These are phyloP conservation scores for Aquanectria penicillioides DNA, from an alignment of 2,329 filamentous ascomycete species.

Conservation along the genomic window DNA sequence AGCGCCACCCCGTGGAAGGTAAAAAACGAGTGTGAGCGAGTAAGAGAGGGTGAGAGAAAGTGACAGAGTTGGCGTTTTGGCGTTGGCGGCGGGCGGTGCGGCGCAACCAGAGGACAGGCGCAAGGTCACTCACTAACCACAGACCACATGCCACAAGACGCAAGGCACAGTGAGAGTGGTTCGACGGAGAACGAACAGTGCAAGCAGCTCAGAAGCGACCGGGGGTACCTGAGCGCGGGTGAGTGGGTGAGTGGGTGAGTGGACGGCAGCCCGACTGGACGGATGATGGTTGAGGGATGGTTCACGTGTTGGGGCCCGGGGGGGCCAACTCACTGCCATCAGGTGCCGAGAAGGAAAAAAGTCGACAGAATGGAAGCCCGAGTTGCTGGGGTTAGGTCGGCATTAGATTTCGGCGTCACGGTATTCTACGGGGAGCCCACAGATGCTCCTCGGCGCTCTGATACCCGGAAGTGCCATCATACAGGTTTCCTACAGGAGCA, in stretches of 20 bases:
- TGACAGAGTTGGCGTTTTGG: conserved; percentile 21
- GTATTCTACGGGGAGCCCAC: no score
- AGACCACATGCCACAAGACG: conserved; percentile 7
- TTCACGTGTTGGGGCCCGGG: conserved; percentile 41
- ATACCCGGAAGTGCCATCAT: no score
- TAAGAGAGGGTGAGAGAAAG: conserved; percentile 18
- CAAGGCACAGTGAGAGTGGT: conserved; percentile 28
- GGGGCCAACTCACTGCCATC: conserved; percentile 11
- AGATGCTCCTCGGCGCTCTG: no score
- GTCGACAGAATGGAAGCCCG: conserved; percentile 7
- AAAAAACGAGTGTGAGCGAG: conserved; percentile 17
- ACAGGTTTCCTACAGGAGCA: not conserved
- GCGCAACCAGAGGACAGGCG: not conserved
- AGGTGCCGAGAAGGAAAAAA: conserved; percentile 36
- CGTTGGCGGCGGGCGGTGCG: conserved; percentile 7
- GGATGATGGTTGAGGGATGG: conserved; percentile 41
- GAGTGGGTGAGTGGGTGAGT: conserved; percentile 18
- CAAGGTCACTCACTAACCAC: not conserved
- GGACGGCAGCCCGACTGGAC: conserved; percentile 13
- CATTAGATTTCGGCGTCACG: conserved; percentile 12
- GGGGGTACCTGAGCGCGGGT: conserved; percentile 30
- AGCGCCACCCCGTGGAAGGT: not conserved
- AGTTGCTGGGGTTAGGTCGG: conserved; percentile 14
- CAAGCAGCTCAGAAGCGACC: conserved; percentile 18
- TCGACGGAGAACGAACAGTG: conserved; percentile 11